Conservation (phyloP, 495 filamentous ascomycete genomes). For the Elaphomyces granulatus region DNA sequence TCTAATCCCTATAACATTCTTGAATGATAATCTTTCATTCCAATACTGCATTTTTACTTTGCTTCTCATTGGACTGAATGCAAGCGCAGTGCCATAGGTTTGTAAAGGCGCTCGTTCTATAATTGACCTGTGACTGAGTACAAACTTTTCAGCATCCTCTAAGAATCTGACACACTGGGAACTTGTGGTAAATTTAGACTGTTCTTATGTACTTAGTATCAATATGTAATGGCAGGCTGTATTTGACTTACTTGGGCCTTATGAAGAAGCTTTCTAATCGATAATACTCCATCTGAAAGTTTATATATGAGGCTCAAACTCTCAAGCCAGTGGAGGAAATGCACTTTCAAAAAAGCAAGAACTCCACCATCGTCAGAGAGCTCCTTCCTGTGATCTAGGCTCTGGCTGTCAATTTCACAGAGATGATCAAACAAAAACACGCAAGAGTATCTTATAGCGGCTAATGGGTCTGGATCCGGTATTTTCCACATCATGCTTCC, state of each 20-base stretch:
- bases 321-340: slow-evolving; percentile 28
- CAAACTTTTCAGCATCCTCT: slow-evolving; percentile 6
- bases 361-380: not conserved
- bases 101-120: slow-evolving; percentile 16
- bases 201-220: too few species aligned
- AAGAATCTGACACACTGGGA: not conserved
- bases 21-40: slow-evolving; percentile 9
- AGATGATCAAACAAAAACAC: slow-evolving; percentile 30
- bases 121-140: slow-evolving; percentile 1
- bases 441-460: slow-evolving; percentile 17
- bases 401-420: slow-evolving; percentile 2
- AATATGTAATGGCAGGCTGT: too few species aligned
- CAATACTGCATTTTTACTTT: slow-evolving; percentile 3
- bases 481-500: slow-evolving; percentile 2
- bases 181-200: too few species aligned
- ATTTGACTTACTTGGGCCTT: too few species aligned
- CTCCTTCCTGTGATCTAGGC: not conserved
- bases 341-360: slow-evolving; percentile 13
- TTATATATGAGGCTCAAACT: slow-evolving; percentile 14
- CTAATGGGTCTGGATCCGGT: slow-evolving; percentile 9
- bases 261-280: slow-evolving; percentile 3
- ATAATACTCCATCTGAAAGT: not conserved
- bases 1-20: slow-evolving; percentile 8
- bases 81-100: slow-evolving; percentile 13
- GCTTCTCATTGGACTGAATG: slow-evolving; percentile 16